Base-by-base conservation (phyloP, 306 rosid species). In the Ormosia semicastrata region DNA sequence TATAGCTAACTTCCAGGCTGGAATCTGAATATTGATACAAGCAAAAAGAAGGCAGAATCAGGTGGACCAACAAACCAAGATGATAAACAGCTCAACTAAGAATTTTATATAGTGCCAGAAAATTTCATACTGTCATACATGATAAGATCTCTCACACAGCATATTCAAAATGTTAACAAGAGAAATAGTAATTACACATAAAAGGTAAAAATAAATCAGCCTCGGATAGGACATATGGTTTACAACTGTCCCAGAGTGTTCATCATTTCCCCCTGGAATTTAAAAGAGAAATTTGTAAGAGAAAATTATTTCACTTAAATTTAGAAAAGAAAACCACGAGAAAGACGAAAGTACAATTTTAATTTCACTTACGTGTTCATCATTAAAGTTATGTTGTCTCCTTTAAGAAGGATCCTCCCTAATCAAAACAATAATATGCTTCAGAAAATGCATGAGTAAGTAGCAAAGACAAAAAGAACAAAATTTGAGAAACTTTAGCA, bases 391-490 rank as follows among this genome's bases (percentile, higher is more conserved):
- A 93, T 93, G 87, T 90, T 93, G 87, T 93, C 98, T 68, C 98
- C 98, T 79, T 93, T 91, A 1, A 94, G 97, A 60, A 94, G 93
- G 56, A 94, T 91, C 89, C 98, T 85, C 89, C 98, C 97, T 94
- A 77, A 68, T 72, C 7, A 74, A 57, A 71, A 74, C 49, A 50
- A 68, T 8, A 8, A 70, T 32, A 79, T 33, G 41, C 63, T 47
- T 90, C 58, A 86, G 69, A 72, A 78, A 32, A 66, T 62, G 66
- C 63, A 49, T 8, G 47, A 54, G 40, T 2, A 13, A 57, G 36
- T 14, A 57, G 57, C 15, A 68, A 54, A 41, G 76, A 24, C 50
- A 74, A 53, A 81, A 5, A 30, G 63, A 39, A 64, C n/a, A 5
- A 59, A 66, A n/a, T 9, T 59, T 57, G 30, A 69, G 64, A 44